Percentiles rank a stretch among this genome's conserved stretches.
phyloP scores from a whole-genome alignment of 2,329 filamentous ascomycete species.

The Alternaria arborescens region DNA sequence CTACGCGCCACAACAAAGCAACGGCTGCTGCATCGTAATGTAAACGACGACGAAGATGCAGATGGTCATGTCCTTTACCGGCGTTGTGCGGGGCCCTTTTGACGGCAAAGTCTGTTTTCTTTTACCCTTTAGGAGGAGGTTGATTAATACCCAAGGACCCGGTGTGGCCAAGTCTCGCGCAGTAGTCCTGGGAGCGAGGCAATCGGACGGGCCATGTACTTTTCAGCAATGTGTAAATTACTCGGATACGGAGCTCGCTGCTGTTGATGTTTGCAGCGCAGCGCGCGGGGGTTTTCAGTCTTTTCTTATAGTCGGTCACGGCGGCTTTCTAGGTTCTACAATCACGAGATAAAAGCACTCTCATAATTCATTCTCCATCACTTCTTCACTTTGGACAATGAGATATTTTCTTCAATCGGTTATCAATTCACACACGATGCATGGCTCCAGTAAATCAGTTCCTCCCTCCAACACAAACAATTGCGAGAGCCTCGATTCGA shows the following conservation, averaged over 20 bases:
- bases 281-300: constrained; percentile 28
- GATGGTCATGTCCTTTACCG: constrained; percentile 48
- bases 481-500: neutral
- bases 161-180: constrained; percentile 27
- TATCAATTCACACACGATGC: too few relatives aligned
- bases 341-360: constrained; percentile 23
- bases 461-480: neutral
- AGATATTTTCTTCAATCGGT: too few relatives aligned
- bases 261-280: constrained; percentile 38
- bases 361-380: constrained; percentile 7
- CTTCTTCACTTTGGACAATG: neutral
- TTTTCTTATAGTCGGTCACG: constrained; percentile 37
- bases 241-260: constrained; percentile 43
- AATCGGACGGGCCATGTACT: constrained; percentile 47
- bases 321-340: constrained; percentile 39
- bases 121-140: constrained; percentile 44
- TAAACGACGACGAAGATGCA: constrained; percentile 57
- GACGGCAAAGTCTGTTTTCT: constrained; percentile 47
- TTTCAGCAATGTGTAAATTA: constrained; percentile 54
- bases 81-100: constrained; percentile 50
- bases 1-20: constrained; percentile 94
- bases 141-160: constrained; percentile 47
- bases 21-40: constrained; percentile 96
- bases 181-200: constrained; percentile 40
- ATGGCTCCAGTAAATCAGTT: too few relatives aligned